A percentile compares a stretch with the other conserved stretches of the same genome.
Evolutionary conservation across 495 filamentous ascomycete genomes (phyloP).

Genomic region (Penicillium flavigenum): DNA sequence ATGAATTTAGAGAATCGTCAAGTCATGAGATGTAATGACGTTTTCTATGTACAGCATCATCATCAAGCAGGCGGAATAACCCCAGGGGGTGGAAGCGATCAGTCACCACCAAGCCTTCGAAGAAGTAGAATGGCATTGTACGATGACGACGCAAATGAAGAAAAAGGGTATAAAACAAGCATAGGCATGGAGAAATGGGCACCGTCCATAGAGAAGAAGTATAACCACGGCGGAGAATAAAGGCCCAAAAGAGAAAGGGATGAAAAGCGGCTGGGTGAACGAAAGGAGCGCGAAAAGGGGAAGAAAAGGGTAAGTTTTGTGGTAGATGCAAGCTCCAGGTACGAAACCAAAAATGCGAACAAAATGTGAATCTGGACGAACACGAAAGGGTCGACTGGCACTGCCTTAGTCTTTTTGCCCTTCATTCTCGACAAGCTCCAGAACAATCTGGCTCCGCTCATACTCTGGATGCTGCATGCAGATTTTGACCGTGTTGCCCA

Average conservation of each 20-base stretch:
- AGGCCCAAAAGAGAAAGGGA: neutral
- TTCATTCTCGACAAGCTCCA: constrained; percentile 92
- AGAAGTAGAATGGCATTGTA: neutral
- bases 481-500: constrained; percentile 75
- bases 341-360: neutral
- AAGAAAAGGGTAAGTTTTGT: neutral
- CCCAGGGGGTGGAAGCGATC: neutral
- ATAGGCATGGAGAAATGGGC: neutral
- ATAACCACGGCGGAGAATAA: neutral
- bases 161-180: constrained; percentile 18
- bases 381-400: neutral
- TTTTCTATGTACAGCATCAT: constrained; percentile 33
- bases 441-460: constrained; percentile 75
- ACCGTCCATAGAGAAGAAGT: neutral
- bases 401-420: constrained; percentile 68
- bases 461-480: constrained; percentile 92
- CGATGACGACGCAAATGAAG: constrained; percentile 1
- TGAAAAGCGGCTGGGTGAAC: neutral
- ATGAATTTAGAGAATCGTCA: constrained; percentile 11
- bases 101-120: constrained; percentile 1
- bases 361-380: neutral
- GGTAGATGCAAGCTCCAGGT: neutral
- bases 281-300: neutral
- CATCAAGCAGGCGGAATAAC: constrained; percentile 11
- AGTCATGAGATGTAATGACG: constrained; percentile 20